Evolutionary conservation across 225 moss, liverwort and hornwort species (phyloP).

Genomic region (Polytrichum commune): DNA sequence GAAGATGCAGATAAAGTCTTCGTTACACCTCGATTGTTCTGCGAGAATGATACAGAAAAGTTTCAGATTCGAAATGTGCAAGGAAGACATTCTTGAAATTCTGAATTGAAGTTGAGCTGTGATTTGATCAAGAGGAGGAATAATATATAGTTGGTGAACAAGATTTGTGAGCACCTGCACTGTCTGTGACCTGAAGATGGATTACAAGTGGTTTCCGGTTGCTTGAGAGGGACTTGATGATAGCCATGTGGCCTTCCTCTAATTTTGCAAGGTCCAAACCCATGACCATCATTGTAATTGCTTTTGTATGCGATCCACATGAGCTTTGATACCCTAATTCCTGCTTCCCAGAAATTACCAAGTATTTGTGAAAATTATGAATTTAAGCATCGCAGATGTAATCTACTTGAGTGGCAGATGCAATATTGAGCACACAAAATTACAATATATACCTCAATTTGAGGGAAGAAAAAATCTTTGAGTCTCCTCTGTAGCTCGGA

Average conservation of each 20-base stretch:
- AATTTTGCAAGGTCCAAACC: slow-evolving; percentile 39
- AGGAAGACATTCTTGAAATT: neutral
- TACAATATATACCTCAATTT: slow-evolving; percentile 25
- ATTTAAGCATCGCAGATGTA: no score
- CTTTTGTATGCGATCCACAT: slow-evolving; percentile 13
- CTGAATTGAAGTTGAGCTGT: neutral
- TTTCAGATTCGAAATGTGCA: neutral
- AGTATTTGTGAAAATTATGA: no score
- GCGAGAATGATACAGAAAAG: neutral
- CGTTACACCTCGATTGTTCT: no score
- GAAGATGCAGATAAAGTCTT: no score
- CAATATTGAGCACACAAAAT: no score
- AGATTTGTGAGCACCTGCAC: slow-evolving; percentile 19
- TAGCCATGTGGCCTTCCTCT: slow-evolving; percentile 38
- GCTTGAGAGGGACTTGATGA: slow-evolving; percentile 40
- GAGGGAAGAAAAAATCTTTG: slow-evolving; percentile 45
- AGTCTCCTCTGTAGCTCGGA: slow-evolving; percentile 43
- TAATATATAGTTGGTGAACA: no score
- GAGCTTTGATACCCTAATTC: slow-evolving; percentile 11
- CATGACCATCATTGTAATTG: slow-evolving; percentile 40
- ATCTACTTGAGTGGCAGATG: no score
- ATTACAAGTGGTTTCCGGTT: slow-evolving; percentile 38
- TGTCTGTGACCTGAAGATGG: slow-evolving; percentile 37
- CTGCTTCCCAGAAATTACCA: slow-evolving; percentile 13
- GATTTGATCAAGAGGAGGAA: neutral